Evolutionary conservation across 163 green algal genomes (phyloP).

Genomic region (Chlorella variabilis): DNA sequence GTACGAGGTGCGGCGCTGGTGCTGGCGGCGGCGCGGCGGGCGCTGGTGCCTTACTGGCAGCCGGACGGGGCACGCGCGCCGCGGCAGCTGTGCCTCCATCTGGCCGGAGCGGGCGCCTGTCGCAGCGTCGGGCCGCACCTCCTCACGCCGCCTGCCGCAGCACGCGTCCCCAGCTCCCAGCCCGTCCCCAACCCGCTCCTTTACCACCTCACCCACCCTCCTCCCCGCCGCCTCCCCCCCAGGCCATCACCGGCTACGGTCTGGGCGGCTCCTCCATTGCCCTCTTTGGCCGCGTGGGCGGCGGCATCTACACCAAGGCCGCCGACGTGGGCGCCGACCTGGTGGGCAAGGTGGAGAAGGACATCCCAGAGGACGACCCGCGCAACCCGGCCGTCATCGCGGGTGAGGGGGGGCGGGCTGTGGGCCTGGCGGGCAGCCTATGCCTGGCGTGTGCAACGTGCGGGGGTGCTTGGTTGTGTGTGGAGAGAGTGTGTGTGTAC

Average conservation of each 20-base stretch:
- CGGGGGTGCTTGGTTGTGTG: no score
- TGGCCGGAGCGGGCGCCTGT: no score
- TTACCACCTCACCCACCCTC: neutral
- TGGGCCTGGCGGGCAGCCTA: neutral
- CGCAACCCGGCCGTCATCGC: slow-evolving; percentile 94
- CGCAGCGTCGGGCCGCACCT: no score
- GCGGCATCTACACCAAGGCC: slow-evolving; percentile 97
- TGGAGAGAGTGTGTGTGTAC: no score
- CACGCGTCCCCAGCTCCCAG: no score
- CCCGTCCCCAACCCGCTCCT: no score
- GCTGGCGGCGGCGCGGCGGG: neutral
- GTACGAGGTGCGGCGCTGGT: slow-evolving; percentile 76
- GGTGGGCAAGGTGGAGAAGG: slow-evolving; percentile 98
- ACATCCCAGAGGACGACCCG: slow-evolving; percentile 98
- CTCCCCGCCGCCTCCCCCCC: neutral
- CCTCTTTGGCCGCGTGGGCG: slow-evolving; percentile 97
- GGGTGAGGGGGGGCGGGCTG: slow-evolving; percentile 39
- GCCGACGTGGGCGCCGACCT: slow-evolving; percentile 99
- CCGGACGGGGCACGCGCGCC: no score
- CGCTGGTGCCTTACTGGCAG: no score
- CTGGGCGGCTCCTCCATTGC: slow-evolving; percentile 98
- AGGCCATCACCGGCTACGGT: slow-evolving; percentile 95
- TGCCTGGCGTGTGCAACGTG: no score
- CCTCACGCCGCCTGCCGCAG: no score
- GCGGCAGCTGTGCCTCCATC: no score